These are phyloP conservation scores for Debaryomyces prosopidis DNA, from an alignment of 805 yeast species.

Conservation along the genomic window DNA sequence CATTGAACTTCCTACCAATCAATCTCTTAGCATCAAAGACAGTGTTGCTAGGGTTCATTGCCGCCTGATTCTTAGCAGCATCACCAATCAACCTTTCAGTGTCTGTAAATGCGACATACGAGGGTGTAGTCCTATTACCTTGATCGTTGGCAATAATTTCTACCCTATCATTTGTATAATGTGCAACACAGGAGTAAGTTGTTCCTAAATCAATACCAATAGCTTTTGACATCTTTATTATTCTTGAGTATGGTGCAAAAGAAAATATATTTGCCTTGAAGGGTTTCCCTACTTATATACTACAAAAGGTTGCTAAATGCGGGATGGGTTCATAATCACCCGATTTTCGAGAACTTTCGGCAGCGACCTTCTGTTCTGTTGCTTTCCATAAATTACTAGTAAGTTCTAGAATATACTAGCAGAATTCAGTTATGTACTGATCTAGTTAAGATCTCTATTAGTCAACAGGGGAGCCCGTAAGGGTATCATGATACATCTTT, in stretches of 20 bases:
- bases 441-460: too few species aligned
- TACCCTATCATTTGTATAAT: slow-evolving; percentile 68
- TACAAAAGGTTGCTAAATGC: neutral
- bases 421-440: too few species aligned
- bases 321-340: slow-evolving; percentile 3
- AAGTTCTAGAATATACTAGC: too few species aligned
- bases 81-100: slow-evolving; percentile 95
- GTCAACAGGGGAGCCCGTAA: too few species aligned
- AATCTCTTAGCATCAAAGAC: slow-evolving; percentile 95
- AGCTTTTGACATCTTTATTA: slow-evolving; percentile 25
- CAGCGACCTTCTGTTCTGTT: neutral
- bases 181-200: slow-evolving; percentile 95
- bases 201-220: slow-evolving; percentile 97
- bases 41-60: slow-evolving; percentile 92
- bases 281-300: neutral
- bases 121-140: slow-evolving; percentile 98
- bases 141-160: slow-evolving; percentile 97
- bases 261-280: too few species aligned
- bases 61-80: slow-evolving; percentile 98
- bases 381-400: too few species aligned
- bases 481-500: too few species aligned
- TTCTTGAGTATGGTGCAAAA: neutral
- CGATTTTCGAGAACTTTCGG: slow-evolving; percentile 3
- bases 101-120: slow-evolving; percentile 95
- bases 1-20: slow-evolving; percentile 79